These are phyloP conservation scores for Botryotinia globosa DNA, from an alignment of 2,329 filamentous ascomycete species.

Conservation along the genomic window DNA sequence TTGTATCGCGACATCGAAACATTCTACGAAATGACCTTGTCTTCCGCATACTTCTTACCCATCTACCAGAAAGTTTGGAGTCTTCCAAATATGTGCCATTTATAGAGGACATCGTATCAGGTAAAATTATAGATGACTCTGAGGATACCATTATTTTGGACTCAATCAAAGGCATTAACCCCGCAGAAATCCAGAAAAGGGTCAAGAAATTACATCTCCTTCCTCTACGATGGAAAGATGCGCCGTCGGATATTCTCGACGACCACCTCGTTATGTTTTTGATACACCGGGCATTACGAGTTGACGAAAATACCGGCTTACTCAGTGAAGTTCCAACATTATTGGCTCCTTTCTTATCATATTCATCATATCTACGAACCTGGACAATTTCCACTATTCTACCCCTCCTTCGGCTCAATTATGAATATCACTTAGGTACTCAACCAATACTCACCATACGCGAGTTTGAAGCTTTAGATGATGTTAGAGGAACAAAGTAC, in stretches of 20 bases:
- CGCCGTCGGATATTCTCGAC: constrained; percentile 47
- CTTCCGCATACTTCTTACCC: constrained; percentile 71
- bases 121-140: constrained; percentile 35
- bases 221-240: constrained; percentile 52
- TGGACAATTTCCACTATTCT: constrained; percentile 70
- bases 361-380: constrained; percentile 57
- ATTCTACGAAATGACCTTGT: constrained; percentile 63
- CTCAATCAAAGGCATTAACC: constrained; percentile 55
- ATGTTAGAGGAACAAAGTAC: constrained; percentile 56
- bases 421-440: constrained; percentile 61
- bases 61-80: constrained; percentile 68
- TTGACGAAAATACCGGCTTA: constrained; percentile 71
- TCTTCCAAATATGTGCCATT: constrained; percentile 62
- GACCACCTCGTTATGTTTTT: constrained; percentile 64
- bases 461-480: constrained; percentile 61
- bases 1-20: constrained; percentile 55
- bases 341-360: constrained; percentile 64
- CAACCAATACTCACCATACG: constrained; percentile 52
- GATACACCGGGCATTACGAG: constrained; percentile 62
- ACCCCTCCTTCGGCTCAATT: constrained; percentile 65
- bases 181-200: constrained; percentile 62
- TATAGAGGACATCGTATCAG: constrained; percentile 51
- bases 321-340: constrained; percentile 66
- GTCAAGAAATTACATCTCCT: constrained; percentile 62
- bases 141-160: constrained; percentile 51